A percentile compares a stretch with the other conserved stretches of the same genome.
phyloP scores from a whole-genome alignment of 441 rosid genomes.

The Metrosideros polymorpha region DNA sequence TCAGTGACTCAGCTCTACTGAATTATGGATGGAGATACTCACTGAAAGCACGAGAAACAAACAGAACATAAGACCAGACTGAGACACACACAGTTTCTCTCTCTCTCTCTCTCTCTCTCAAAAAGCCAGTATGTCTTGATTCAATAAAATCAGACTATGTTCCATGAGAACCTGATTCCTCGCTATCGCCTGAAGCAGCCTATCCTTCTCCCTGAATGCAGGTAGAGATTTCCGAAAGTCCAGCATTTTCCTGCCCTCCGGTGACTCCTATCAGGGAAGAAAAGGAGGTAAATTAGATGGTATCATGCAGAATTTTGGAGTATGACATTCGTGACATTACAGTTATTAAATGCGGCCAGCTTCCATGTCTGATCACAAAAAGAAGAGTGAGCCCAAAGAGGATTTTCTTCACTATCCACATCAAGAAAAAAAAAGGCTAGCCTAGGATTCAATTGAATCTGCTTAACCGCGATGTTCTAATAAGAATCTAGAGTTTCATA shows the following conservation, averaged over 20 bases:
- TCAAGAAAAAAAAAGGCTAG: background rate
- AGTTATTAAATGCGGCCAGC: background rate
- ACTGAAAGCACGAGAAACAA: background rate
- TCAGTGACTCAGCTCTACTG: background rate
- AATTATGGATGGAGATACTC: background rate
- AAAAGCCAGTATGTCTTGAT: background rate
- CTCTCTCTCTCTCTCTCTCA: background rate
- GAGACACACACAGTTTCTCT: background rate
- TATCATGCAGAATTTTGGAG: background rate
- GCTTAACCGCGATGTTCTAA: background rate
- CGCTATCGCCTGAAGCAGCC: conserved; percentile 92
- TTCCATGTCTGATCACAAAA: background rate
- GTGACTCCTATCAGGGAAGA: conserved; percentile 54
- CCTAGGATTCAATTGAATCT: background rate
- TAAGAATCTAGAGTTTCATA: background rate
- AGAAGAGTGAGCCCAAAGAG: background rate
- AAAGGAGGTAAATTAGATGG: background rate
- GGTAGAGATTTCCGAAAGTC: conserved; percentile 84
- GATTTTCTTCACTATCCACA: background rate
- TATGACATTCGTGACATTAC: background rate
- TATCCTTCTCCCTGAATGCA: conserved; percentile 83
- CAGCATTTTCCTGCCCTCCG: conserved; percentile 78
- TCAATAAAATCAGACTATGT: background rate
- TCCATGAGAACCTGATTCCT: conserved; percentile 68
- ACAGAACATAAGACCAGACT: background rate